phyloP scores from a whole-genome alignment of 1,284 basidiomycete species.

The Pseudozyma thailandica region DNA sequence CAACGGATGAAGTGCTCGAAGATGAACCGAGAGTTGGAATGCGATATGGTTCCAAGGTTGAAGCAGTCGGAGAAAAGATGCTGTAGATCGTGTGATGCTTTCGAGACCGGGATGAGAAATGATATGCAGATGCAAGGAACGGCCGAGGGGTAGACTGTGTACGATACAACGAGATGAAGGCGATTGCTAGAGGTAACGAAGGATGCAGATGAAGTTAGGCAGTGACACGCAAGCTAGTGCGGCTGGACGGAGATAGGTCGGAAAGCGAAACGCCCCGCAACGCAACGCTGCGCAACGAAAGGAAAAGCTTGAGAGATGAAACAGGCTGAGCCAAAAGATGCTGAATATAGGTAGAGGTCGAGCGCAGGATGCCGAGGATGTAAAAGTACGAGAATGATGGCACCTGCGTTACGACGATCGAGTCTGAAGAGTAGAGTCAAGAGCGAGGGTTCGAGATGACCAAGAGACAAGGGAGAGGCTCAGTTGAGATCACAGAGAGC shows the following conservation, averaged over 20 bases:
- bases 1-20: too few relatives aligned
- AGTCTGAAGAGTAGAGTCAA: background rate
- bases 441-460: slow-evolving; percentile 1
- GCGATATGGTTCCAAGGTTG: too few relatives aligned
- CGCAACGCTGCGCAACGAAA: too few relatives aligned
- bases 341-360: background rate
- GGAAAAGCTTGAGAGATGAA: slow-evolving; percentile 2
- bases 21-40: too few relatives aligned
- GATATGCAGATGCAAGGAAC: slow-evolving; percentile 21
- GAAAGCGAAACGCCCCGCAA: background rate
- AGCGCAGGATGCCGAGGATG: background rate
- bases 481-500: background rate
- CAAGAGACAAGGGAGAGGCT: background rate
- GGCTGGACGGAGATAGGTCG: background rate
- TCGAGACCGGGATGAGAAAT: slow-evolving; percentile 2
- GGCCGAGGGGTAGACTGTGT: background rate
- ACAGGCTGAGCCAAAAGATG: slow-evolving; percentile 2
- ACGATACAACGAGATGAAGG: slow-evolving; percentile 1
- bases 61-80: too few relatives aligned
- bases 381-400: background rate
- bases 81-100: slow-evolving; percentile 2
- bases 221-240: background rate
- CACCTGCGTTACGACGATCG: too few relatives aligned
- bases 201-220: background rate
- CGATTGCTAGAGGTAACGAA: background rate